Conservation (phyloP, 768 basidiomycete genomes). For the Saitozyma podzolica region DNA sequence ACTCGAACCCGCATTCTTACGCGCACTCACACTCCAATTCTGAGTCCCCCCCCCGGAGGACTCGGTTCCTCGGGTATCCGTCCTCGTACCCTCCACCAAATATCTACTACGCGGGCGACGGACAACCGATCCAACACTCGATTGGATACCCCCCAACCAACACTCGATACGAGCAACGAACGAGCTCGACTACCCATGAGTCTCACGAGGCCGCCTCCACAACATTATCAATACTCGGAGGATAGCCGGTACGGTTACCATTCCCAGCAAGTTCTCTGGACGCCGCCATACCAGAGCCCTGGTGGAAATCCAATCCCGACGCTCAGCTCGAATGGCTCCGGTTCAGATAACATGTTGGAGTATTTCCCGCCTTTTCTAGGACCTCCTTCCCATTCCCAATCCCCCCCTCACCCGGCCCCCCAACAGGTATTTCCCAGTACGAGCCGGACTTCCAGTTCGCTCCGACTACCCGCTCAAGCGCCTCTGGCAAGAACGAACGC, state of each 20-base stretch:
- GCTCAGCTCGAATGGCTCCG: slow-evolving; percentile 3
- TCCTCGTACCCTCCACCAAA: slow-evolving; percentile 18
- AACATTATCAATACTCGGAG: not conserved
- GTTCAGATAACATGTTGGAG: not conserved
- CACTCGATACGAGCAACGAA: slow-evolving; percentile 5
- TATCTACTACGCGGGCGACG: slow-evolving; percentile 19
- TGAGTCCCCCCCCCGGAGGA: too few relatives aligned
- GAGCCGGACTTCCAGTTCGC: not conserved
- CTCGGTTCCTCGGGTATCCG: too few relatives aligned
- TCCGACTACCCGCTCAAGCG: not conserved
- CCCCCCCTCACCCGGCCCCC: not conserved
- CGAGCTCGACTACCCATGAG: slow-evolving; percentile 5
- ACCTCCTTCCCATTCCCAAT: not conserved
- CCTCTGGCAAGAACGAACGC: not conserved
- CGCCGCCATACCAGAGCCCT: slow-evolving; percentile 7
- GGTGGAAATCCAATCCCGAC: slow-evolving; percentile 1
- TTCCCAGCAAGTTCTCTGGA: too few relatives aligned
- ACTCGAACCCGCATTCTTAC: too few relatives aligned
- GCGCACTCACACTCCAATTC: too few relatives aligned
- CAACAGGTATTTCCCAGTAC: not conserved
- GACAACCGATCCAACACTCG: not conserved
- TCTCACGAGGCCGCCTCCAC: not conserved
- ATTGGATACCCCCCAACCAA: not conserved
- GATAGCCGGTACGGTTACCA: too few relatives aligned
- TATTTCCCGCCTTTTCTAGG: slow-evolving; percentile 7